phyloP scores from a whole-genome alignment of 1,284 basidiomycete species.

The Ganoderma multipileum region DNA sequence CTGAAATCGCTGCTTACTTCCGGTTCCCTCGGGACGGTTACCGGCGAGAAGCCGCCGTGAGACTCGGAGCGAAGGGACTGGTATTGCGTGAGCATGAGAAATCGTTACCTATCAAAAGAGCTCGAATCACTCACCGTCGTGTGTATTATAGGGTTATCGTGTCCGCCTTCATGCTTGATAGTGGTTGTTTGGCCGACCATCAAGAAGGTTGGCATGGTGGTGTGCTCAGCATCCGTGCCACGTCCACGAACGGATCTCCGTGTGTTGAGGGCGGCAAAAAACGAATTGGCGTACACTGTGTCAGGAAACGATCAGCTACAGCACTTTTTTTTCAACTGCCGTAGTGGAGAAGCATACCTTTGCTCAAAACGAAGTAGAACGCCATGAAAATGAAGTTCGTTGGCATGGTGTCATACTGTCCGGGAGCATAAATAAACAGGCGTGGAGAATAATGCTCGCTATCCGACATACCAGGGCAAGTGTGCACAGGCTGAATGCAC shows the following conservation, averaged over 20 bases:
- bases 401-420: conserved; percentile 62
- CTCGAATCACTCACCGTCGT: conserved; percentile 20
- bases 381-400: conserved; percentile 63
- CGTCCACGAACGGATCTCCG: conserved; percentile 49
- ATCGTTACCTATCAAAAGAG: not conserved
- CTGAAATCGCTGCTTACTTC: conserved; percentile 14
- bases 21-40: conserved; percentile 14
- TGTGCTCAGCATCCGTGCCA: conserved; percentile 48
- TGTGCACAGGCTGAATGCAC: conserved; percentile 62
- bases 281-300: conserved; percentile 72
- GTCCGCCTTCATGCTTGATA: conserved; percentile 22
- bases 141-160: conserved; percentile 19
- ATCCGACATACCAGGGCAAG: conserved; percentile 57
- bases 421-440: not conserved
- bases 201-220: conserved; percentile 48
- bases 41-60: conserved; percentile 15
- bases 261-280: conserved; percentile 59
- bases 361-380: conserved; percentile 69
- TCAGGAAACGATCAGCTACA: conserved; percentile 1
- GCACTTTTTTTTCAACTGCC: conserved; percentile 9
- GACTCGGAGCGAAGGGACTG: conserved; percentile 16
- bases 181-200: conserved; percentile 44
- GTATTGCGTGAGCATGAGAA: not conserved
- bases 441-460: not conserved
- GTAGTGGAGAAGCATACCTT: conserved; percentile 47